phyloP scores from a whole-genome alignment of 2,329 filamentous ascomycete genomes.

The Penicillium psychrosexuale region DNA sequence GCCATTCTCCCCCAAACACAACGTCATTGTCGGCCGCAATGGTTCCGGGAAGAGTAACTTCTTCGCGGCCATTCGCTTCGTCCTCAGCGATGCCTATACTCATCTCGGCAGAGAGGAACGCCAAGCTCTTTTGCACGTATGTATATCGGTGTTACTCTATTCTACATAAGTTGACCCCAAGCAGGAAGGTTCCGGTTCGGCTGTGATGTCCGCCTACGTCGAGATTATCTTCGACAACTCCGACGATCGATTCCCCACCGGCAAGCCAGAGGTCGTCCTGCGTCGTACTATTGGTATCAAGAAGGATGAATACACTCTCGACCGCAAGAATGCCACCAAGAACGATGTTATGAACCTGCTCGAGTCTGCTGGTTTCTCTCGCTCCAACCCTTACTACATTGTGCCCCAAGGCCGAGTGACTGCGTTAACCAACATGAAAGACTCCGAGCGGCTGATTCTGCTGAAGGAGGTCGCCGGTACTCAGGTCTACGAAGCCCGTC shows the following conservation, averaged over 20 bases:
- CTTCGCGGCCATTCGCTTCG: slow-evolving; percentile 97
- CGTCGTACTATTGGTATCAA: slow-evolving; percentile 94
- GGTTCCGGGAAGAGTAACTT: slow-evolving; percentile 99
- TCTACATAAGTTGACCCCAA: slow-evolving; percentile 20
- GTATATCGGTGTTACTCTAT: slow-evolving; percentile 14
- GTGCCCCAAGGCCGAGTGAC: slow-evolving; percentile 97
- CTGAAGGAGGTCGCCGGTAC: slow-evolving; percentile 98
- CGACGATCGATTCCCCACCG: slow-evolving; percentile 91
- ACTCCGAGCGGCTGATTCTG: slow-evolving; percentile 81
- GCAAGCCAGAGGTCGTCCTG: slow-evolving; percentile 83
- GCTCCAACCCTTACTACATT: slow-evolving; percentile 98
- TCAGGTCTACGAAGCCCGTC: slow-evolving; percentile 89
- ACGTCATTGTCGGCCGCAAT: slow-evolving; percentile 98
- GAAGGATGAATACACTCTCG: slow-evolving; percentile 97
- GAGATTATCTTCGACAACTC: slow-evolving; percentile 98
- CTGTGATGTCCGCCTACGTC: slow-evolving; percentile 99
- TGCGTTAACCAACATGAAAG: slow-evolving; percentile 97
- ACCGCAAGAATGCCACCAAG: slow-evolving; percentile 94
- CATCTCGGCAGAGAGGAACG: slow-evolving; percentile 95
- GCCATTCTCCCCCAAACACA: slow-evolving; percentile 94
- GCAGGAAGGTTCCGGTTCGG: slow-evolving; percentile 88
- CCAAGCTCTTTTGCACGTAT: slow-evolving; percentile 81
- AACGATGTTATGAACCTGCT: slow-evolving; percentile 91
- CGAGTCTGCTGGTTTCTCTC: slow-evolving; percentile 92
- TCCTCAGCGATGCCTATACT: slow-evolving; percentile 94